Evolutionary conservation across 768 basidiomycete genomes (phyloP), one percentile per base, ranked within the genome.

Genomic region (Lactarius indigo): DNA sequence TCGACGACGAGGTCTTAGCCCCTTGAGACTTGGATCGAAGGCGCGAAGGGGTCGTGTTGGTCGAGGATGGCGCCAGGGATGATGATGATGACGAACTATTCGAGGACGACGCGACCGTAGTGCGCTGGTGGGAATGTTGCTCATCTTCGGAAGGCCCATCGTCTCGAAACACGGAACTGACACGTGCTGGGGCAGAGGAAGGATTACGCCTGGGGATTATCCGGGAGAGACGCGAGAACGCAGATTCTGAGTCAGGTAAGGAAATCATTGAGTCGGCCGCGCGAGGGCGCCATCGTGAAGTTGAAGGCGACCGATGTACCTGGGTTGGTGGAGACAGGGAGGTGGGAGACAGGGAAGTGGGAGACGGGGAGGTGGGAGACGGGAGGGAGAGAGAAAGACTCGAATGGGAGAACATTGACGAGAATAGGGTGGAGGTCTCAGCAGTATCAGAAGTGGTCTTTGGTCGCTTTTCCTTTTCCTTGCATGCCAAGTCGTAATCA

Each of bases 401-500:
- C n/a, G 84, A 79, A 0, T 73, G 59, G 7, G 85, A 83, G 73
- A 88, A 87, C 71, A 87, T 87, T 55, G 80, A 76, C 18, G 87
- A 85, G 68, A 86, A 83, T 37, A 85, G 77, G 73, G 83, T 88
- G 73, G 79, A 81, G 5, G 83, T 78, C 60, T 58, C 65, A 30
- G 72, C 28, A 23, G 70, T 70, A 55, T 64, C 41, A 66, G 74
- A 72, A 44, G 69, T 31, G n/a, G 67, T 58, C 3, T 57, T 66
- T 47, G 69, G 57, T 55, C 56, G 64, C 70, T 66, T 71, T 13
- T 31, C 73, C 64, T 61, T 74, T 64, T n/a, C 52, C 72, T 83
- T 86, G 67, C 80, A 79, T 31, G 79, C 80, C 23, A 85, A 77
- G 61, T 92, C 90, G 66, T 83, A 75, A 74, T 94, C 92, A 44